Evolutionary conservation across 805 yeast genomes (phyloP).

Genomic region (Myxozyma melibiosi): DNA sequence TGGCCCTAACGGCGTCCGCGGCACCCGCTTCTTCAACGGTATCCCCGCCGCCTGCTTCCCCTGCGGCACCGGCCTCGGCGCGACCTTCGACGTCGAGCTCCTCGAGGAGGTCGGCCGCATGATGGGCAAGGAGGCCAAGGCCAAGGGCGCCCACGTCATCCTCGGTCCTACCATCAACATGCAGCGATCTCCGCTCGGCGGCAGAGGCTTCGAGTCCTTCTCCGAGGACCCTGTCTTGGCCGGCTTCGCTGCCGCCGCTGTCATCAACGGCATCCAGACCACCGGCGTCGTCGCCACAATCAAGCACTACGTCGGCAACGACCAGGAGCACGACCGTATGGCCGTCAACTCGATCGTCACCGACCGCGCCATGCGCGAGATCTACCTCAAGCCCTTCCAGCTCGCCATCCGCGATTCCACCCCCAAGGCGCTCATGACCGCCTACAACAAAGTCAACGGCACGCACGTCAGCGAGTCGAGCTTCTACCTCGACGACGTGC

Average conservation of each 20-base stretch:
- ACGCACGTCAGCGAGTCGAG: conserved; percentile 55
- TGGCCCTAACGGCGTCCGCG: conserved; percentile 69
- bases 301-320: conserved; percentile 67
- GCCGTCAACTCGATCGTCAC: conserved; percentile 54
- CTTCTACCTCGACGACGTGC: conserved; percentile 48
- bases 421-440: conserved; percentile 62
- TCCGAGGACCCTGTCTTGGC: conserved; percentile 61
- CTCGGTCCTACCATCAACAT: conserved; percentile 58
- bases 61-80: conserved; percentile 61
- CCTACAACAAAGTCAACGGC: conserved; percentile 67
- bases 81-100: conserved; percentile 58
- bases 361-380: conserved; percentile 65
- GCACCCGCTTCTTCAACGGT: conserved; percentile 56
- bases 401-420: conserved; percentile 55
- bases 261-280: conserved; percentile 57
- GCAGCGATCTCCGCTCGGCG: conserved; percentile 61
- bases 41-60: conserved; percentile 62
- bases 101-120: conserved; percentile 53
- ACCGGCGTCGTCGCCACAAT: conserved; percentile 51
- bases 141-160: conserved; percentile 55
- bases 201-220: conserved; percentile 64
- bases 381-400: conserved; percentile 65
- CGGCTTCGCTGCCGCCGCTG: conserved; percentile 52
- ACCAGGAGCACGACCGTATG: conserved; percentile 58
- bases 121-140: conserved; percentile 58